Evolutionary conservation across 1,139 yeast genomes (phyloP).

Genomic region (Kluyveromyces marxianus): DNA sequence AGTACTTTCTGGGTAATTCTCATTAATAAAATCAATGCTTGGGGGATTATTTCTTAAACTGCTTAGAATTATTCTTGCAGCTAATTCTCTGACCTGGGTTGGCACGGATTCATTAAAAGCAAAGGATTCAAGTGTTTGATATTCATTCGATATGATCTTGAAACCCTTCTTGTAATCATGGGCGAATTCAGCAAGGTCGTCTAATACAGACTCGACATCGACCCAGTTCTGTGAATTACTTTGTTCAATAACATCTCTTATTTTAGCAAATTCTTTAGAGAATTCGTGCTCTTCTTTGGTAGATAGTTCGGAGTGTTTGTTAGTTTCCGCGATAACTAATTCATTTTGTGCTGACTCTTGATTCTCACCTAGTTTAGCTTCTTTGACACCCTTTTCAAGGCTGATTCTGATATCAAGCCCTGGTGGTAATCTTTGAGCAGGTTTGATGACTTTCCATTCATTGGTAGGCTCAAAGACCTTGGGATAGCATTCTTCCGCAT

Average conservation of each 20-base stretch:
- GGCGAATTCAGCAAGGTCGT: slow-evolving; percentile 28
- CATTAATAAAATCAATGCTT: slow-evolving; percentile 38
- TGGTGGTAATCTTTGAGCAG: slow-evolving; percentile 65
- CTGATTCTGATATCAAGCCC: slow-evolving; percentile 72
- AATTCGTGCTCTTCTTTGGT: slow-evolving; percentile 15
- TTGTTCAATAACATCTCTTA: slow-evolving; percentile 7
- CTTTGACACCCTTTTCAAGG: slow-evolving; percentile 57
- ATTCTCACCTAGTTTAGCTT: slow-evolving; percentile 45
- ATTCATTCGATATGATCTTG: slow-evolving; percentile 27
- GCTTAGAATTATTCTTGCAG: slow-evolving; percentile 47
- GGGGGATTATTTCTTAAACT: slow-evolving; percentile 66
- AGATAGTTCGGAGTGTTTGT: background rate
- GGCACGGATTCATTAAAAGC: slow-evolving; percentile 15
- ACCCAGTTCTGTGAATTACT: slow-evolving; percentile 16
- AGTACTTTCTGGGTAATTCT: slow-evolving; percentile 13
- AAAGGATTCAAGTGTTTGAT: slow-evolving; percentile 16
- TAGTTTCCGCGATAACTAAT: background rate
- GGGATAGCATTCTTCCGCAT: slow-evolving; percentile 55
- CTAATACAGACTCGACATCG: slow-evolving; percentile 16
- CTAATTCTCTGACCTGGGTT: slow-evolving; percentile 35
- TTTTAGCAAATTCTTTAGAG: slow-evolving; percentile 17
- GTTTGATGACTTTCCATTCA: slow-evolving; percentile 63
- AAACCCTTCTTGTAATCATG: slow-evolving; percentile 30
- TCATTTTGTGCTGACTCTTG: too few species aligned
- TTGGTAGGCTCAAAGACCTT: slow-evolving; percentile 48